Conservation (phyloP, 495 filamentous ascomycete species). For the Penicillium verhagenii region DNA sequence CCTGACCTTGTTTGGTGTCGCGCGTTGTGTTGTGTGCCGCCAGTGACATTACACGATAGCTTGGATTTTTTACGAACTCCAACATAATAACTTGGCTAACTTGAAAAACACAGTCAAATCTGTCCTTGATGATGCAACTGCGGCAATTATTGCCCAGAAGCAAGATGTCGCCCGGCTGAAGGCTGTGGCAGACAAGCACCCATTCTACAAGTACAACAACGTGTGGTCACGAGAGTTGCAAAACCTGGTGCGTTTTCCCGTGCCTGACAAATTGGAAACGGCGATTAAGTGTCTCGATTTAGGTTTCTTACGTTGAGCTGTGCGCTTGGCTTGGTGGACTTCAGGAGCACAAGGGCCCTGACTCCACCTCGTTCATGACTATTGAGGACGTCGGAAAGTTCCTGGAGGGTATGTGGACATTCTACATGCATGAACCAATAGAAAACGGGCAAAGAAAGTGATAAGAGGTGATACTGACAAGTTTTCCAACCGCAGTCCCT, state of each 20-base stretch:
- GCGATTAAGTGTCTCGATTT: background rate
- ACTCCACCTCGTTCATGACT: conserved; percentile 61
- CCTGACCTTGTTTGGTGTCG: background rate
- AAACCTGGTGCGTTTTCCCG: conserved; percentile 56
- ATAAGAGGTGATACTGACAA: background rate
- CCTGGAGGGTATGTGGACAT: conserved; percentile 59
- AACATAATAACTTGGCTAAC: conserved; percentile 2
- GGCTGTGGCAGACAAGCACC: conserved; percentile 71
- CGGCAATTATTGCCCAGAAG: conserved; percentile 43
- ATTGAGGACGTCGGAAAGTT: conserved; percentile 83
- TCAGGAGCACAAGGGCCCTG: conserved; percentile 39
- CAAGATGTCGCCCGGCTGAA: conserved; percentile 54
- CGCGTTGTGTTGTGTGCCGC: background rate
- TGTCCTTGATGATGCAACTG: conserved; percentile 42
- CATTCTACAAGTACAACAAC: conserved; percentile 94
- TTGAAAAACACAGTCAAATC: conserved; percentile 34
- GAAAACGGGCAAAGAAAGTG: background rate
- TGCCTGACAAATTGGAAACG: background rate
- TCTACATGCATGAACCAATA: background rate
- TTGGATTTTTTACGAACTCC: background rate
- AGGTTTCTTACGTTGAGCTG: conserved; percentile 67
- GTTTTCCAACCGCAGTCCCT: conserved; percentile 60
- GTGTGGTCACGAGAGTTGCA: conserved; percentile 84
- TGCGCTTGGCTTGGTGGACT: conserved; percentile 75
- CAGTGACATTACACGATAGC: background rate